Evolutionary conservation across 1,284 basidiomycete genomes (phyloP), one percentile per base, ranked within the genome.

Genomic region (Irpex rosettiformis): DNA sequence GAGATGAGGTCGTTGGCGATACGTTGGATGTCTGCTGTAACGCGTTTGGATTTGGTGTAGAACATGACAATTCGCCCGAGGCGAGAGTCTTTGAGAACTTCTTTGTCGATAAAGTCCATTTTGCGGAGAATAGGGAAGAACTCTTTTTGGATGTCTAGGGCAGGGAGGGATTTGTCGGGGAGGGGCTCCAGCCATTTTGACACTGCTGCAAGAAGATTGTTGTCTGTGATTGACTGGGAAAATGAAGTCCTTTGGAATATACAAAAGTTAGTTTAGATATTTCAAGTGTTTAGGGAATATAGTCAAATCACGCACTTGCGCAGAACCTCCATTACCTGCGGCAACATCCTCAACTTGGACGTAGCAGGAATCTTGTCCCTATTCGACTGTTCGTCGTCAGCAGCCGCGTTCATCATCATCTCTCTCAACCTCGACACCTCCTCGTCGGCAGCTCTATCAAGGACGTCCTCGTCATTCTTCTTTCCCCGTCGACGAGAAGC

Each of bases 41-140:
- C 95, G 54, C 94, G 89, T 70, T 89, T 92, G 79, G 88, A 91
- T 70, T 96, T 93, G 28, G 93, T 96, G 81, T 99, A 99, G 75
- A 99, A 98, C 18, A 98, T 79, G 18, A 99, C 82, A 63, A 99
- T 84, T 59, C 90, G 89, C n/a, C 96, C 96, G 4, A 99, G 81
- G 0, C 88, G 86, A 3, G 91, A 93, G 73, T 96, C 94, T 72
- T 96, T 96, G 65, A 99, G 87, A 13, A 93, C 93, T 53, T 88
- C 77, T 18, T 89, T 89, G 74, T 98, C 96, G 68, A 98, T 95
- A 66, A 91, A 89, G 62, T 90, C 88, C 89, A 98, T 94, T 77
- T 89, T 91, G 60, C 81, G 82, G 22, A 99, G 78, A 55, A 89
- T 84, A 45, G 87, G 82, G 73, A 99, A 96, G 65, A 99, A 87